Base-by-base conservation (phyloP, 1,284 basidiomycete genomes). In the Phlebopus sp. region DNA sequence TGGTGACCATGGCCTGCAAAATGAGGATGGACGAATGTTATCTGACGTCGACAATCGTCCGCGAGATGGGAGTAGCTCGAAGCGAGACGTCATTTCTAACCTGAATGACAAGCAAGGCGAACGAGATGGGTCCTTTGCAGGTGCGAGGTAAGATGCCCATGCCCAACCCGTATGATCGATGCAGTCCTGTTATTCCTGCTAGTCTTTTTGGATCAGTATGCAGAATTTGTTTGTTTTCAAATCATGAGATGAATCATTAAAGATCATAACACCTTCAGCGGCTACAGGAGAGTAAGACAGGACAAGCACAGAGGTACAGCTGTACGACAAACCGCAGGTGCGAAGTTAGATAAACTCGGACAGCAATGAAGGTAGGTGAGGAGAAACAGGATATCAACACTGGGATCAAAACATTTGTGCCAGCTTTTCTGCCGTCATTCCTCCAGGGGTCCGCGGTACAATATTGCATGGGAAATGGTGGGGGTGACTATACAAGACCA, bases 381-480 rank as follows among this genome's bases (percentile, higher is more conserved):
- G 29, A 14, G 42, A 19, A 34, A 10, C 18, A 21, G n/a, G 2
- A 25, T 4, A 9, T 10, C n/a, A 5, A 15, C 3, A 7, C 2
- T 57, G 9, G 42, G n/a, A 18, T 50, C 50, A 67, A 5, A 46
- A 54, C 38, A 62, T 46, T 30, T 54, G 51, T 18, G 46, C 40
- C 36, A 62, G 42, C 37, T 54, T 63, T n/a, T 56, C 54, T 5
- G 47, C 31, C 2, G 46, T 48, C 30, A 62, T n/a, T 29, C 55
- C 53, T 30, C 47, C 52, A 5, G 51, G 21, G 21, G 44, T 35
- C 14, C 64, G 65, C 1, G 61, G 62, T 11, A 55, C 47, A 37
- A 63, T 49, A 23, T 39, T 38, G 19, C 64, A 63, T 25, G 65
- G 57, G 29, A 67, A 66, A 11, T 47, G 42, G 2, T 31, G 48